Base-by-base conservation (phyloP, 2,329 filamentous ascomycete genomes). In the Ophiostoma tasmaniense region DNA sequence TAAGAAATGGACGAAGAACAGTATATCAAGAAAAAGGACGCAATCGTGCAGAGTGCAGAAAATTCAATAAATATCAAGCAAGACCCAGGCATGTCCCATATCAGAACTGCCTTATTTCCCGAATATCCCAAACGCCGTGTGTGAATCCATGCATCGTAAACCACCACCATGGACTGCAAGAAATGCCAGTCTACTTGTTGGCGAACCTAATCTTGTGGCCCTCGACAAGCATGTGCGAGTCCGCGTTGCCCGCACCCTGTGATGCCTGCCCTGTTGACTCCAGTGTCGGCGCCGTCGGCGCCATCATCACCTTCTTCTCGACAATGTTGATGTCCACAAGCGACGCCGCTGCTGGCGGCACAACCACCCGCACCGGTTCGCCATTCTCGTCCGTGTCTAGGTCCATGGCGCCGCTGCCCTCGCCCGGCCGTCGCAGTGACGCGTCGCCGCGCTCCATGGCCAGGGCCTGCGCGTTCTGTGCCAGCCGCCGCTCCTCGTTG, bases 371-470 rank as follows among this genome's bases (percentile, higher is more conserved):
- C 45, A 39, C 71, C 70, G 59, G 71, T 70, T 11, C 39, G 11
- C 68, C 71, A 11, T 65, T 42, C 37, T 65, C 64, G 45, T 78
- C 77, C 61, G 77, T 77, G 5, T 78, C 79, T 3, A 83, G 71
- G 0, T 83, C 84, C 33, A 69, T 66, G 66, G 76, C 75, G 1
- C 78, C 79, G 66, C 87, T 84, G 2, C 83, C 72, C 0, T 83
- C 83, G 37, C 68, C 66, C 7, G 37, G 37, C 37, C 52, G 59
- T 35, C 59, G 59, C 13, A 62, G 28, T 7, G 13, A 30, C 8
- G 13, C 22, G 52, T 78, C 78, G 2, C 80, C 80, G 55, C 85
- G 80, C 74, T 87, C 85, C 7, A 84, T 72, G 0, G 84, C 84
- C 13, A 87, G 77, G 2, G 81, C 77, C 30, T 77, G 77, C 1